Base-by-base conservation (phyloP, 2,329 filamentous ascomycete species). In the Aspergillus sp. region DNA sequence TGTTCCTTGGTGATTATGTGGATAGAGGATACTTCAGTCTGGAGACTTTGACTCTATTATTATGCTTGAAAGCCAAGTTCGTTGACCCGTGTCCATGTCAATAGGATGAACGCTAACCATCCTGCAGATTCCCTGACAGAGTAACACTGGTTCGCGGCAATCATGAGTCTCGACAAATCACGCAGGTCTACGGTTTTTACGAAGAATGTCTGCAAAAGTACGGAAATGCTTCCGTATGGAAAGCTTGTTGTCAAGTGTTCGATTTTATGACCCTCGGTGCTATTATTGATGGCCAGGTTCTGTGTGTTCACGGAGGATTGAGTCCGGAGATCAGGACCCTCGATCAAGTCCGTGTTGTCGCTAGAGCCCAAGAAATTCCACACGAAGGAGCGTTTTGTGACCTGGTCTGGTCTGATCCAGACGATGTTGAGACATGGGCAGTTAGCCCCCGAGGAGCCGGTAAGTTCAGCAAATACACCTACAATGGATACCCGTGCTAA, bases 321-420 rank as follows among this genome's bases (percentile, higher is more conserved):
- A 89, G 85, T 55, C 88, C 88, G 6, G 88, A 89, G 70, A 90
- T 91, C 63, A 81, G 89, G 62, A 90, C 88, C 2, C 78, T 91
- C 32, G 88, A 91, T 68, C 89, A 91, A 74, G 89, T 91, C 59
- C 83, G 88, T 41, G 87, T 89, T 38, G 87, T 90, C 49, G 88
- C 88, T 48, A 80, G 88, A 69, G 88, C 88, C 13, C 88, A 90
- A 67, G 88, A 91, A 70, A 89, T 91, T 60, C 88, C 88, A 9
- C 88, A 91, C 67, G 88, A 90, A 73, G 88, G 88, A 55, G 88
- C 88, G 20, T 90, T 91, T 74, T 90, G 88, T 68, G 88, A 91
- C 74, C 74, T 91, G 57, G 87, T 91, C 7, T 91, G 88, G 88
- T 88, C 85, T 65, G 88, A 91, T 70, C 88, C 88, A 0, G 88